These are phyloP conservation scores for Geoglossum glabrum DNA, from an alignment of 495 filamentous ascomycete genomes.

Conservation along the genomic window DNA sequence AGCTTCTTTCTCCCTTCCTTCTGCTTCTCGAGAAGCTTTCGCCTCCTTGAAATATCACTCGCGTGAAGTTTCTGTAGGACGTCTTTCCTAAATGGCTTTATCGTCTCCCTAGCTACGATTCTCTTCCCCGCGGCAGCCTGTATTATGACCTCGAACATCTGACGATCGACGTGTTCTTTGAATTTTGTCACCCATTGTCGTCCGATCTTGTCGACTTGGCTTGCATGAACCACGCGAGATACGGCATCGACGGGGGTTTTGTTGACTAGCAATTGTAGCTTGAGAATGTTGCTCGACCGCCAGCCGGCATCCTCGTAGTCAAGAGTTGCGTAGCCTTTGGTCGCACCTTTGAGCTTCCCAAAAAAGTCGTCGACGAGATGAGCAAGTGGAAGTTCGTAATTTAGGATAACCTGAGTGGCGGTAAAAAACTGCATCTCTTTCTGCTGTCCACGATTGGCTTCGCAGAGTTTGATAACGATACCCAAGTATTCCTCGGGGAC, in stretches of 20 bases:
- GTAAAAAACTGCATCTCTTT: conserved; percentile 77
- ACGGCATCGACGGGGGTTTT: conserved; percentile 85
- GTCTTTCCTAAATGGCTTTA: conserved; percentile 95
- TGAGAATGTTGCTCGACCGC: conserved; percentile 58
- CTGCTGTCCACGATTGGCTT: conserved; percentile 71
- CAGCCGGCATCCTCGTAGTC: conserved; percentile 94
- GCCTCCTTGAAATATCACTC: conserved; percentile 58
- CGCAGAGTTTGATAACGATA: conserved; percentile 86
- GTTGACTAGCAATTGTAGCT: conserved; percentile 86
- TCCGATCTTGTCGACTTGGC: conserved; percentile 57
- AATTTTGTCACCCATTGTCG: conserved; percentile 86
- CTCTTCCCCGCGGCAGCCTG: conserved; percentile 72
- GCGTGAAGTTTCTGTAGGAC: conserved; percentile 87
- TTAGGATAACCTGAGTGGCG: conserved; percentile 83
- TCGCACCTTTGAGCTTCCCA: conserved; percentile 81
- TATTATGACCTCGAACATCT: conserved; percentile 92
- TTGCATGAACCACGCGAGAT: conserved; percentile 66
- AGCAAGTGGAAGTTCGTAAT: conserved; percentile 72
- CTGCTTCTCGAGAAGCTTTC: conserved; percentile 87
- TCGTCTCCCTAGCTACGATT: conserved; percentile 78
- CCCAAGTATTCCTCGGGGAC: conserved; percentile 87
- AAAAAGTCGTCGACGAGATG: conserved; percentile 94
- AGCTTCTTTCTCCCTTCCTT: conserved; percentile 89
- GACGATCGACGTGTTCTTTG: conserved; percentile 86
- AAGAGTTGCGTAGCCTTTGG: conserved; percentile 63